Evolutionary conservation across 164 flowering plant species (phyloP).

Genomic region (Cinnamomum chago): DNA sequence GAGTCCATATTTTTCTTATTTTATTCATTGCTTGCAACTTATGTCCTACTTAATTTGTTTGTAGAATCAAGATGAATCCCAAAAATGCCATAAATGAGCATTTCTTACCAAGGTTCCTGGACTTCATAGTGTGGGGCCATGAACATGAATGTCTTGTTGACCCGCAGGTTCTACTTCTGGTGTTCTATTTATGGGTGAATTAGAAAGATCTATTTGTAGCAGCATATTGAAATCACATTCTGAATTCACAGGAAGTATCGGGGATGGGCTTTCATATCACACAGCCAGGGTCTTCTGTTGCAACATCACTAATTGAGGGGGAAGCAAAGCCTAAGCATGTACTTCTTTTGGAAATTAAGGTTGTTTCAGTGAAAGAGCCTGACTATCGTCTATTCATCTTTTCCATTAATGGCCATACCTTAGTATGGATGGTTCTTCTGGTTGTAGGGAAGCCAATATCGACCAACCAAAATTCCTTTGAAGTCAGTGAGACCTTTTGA

Average conservation of each 20-base stretch:
- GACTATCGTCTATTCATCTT: neutral
- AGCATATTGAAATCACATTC: slow-evolving; percentile 19
- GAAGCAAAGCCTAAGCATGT: slow-evolving; percentile 98
- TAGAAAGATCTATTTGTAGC: neutral
- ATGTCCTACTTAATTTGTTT: slow-evolving; percentile 12
- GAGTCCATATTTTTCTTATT: neutral
- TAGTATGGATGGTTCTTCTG: slow-evolving; percentile 6
- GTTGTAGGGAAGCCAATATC: slow-evolving; percentile 87
- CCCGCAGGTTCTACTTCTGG: slow-evolving; percentile 60
- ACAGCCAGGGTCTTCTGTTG: slow-evolving; percentile 98
- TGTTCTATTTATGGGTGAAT: neutral
- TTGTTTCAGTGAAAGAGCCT: slow-evolving; percentile 18
- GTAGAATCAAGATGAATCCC: slow-evolving; percentile 90
- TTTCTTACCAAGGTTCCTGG: slow-evolving; percentile 89
- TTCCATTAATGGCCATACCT: neutral
- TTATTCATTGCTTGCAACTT: neutral
- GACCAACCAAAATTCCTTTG: slow-evolving; percentile 93
- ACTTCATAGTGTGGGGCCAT: slow-evolving; percentile 98
- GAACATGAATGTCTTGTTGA: slow-evolving; percentile 97
- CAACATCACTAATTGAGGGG: slow-evolving; percentile 95
- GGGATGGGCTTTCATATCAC: slow-evolving; percentile 99
- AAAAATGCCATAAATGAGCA: slow-evolving; percentile 99
- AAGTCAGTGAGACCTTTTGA: slow-evolving; percentile 90
- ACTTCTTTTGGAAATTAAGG: slow-evolving; percentile 95
- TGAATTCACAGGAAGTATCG: slow-evolving; percentile 72